Base-by-base conservation (phyloP, 768 basidiomycete genomes). In the Boletus sp. region DNA sequence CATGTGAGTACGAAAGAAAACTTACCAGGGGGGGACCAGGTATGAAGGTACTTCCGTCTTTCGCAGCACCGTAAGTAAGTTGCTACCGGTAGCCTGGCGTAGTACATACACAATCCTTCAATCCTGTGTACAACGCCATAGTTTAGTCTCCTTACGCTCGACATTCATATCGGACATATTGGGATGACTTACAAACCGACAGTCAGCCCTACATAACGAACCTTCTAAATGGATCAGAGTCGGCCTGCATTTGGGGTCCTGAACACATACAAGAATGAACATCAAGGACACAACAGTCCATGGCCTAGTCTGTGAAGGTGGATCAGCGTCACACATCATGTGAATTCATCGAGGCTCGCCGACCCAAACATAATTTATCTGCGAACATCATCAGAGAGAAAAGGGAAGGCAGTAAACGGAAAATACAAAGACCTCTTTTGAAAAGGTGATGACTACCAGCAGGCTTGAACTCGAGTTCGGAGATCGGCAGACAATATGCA, bases 291-390 rank as follows among this genome's bases (percentile, higher is more conserved):
- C 57, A 29, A 47, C 40, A 5, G 55, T 58, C 65, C 65, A 67
- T 12, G 60, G 18, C 32, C 55, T 55, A 24, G 28, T 62, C 66
- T 68, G 44, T 50, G 18, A 49, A 39, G 2, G 29, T 7, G 1
- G 7, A 24, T 66, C 37, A 62, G 55, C 29, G 5, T 28, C 9
- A 17, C 9, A 8, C 5, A 35, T 12, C 7, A 1, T 32, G 18
- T 37, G 6, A 10, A 46, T 53, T 41, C 30, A 33, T 7, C 7
- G 17, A 33, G 2, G 35, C 18, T 39, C 18, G 24, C 66, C 29
- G 24, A 67, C 66, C 66, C 67, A 67, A 14, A 67, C 24, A 41
- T 49, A 57, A 11, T 44, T 29, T 52, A 62, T 40, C 66, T 64
- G 46, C 6, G 11, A 18, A 42, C 17, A 6, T 12, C 10, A 8